Conservation (phyloP, 768 basidiomycete species). For the Mrakia blollopis region DNA sequence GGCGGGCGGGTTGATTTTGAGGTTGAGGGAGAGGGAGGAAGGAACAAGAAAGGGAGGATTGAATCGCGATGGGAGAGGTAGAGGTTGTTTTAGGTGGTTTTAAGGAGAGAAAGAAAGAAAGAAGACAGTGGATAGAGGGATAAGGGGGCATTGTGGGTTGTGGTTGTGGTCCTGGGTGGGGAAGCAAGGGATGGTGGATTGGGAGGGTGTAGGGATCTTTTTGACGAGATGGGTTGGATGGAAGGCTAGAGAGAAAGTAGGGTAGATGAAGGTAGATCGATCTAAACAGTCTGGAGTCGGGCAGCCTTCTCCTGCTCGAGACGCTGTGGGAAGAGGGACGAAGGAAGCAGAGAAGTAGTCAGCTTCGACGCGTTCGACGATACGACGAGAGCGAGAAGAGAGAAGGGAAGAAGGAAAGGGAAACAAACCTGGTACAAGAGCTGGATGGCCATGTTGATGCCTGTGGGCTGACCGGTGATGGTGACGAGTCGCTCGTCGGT, state of each 20-base stretch:
- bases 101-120: neutral
- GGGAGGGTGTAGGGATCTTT: neutral
- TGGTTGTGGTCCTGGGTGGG: neutral
- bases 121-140: neutral
- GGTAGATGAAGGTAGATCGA: neutral
- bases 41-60: neutral
- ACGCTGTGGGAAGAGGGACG: constrained; percentile 28
- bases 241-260: neutral
- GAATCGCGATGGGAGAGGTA: neutral
- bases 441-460: constrained; percentile 95
- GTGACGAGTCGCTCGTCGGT: constrained; percentile 83
- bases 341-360: neutral
- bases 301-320: constrained; percentile 39
- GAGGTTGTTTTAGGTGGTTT: neutral
- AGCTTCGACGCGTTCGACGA: neutral
- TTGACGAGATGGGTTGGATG: neutral
- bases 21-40: no score
- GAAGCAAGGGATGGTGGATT: neutral
- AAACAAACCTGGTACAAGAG: constrained; percentile 52
- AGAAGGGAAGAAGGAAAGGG: neutral
- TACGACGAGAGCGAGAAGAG: no score
- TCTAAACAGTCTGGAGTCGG: constrained; percentile 19
- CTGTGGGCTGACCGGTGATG: constrained; percentile 89
- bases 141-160: neutral
- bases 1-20: no score